Evolutionary conservation across 257 asterid species (phyloP), one percentile per base, ranked within the genome.

Genomic region (Fraxinus anomala): DNA sequence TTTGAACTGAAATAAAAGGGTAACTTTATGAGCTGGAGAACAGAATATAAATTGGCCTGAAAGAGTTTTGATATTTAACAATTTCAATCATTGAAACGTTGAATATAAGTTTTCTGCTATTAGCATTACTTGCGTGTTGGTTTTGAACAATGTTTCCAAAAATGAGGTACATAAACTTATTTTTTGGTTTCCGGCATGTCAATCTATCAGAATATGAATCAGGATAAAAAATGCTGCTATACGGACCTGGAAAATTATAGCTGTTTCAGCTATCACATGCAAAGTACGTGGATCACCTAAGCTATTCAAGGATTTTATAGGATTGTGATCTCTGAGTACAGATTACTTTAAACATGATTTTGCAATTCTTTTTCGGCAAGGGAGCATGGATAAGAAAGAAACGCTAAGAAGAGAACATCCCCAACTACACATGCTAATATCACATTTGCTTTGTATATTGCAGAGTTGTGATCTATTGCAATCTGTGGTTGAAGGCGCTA

Each of bases 381-480:
- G 12, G 40, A 49, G 42, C 44, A 63, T 61, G 49, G 49, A 76
- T 26, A n/a, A 39, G 79, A 19, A 44, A 56, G 12, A 36, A 75
- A 10, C 21, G 39, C 76, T 40, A 16, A 49, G 23, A 51, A 14
- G 23, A 4, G 61, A 51, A 51, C n/a, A 17, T 51, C n/a, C 21
- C 61, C 61, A 51, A 17, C 16, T 31, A 1, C 23, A 36, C 83
- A 76, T 68, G 70, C 80, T 78, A 77, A 76, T 37, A 79, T 66
- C 56, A 70, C 77, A 71, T 81, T 24, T 80, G 59, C 16, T 81
- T 74, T 40, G 11, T 74, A 66, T 65, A 24, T 76, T 87, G 88
- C 97, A 95, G 99, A 82, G 90, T 67, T 90, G 93, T 42, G 88
- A 83, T 82, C 94, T 95, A 79, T 85, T 95, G 83, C 91, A 95